Base-by-base conservation (phyloP, 768 basidiomycete species). In the Tulasnella sp. region DNA sequence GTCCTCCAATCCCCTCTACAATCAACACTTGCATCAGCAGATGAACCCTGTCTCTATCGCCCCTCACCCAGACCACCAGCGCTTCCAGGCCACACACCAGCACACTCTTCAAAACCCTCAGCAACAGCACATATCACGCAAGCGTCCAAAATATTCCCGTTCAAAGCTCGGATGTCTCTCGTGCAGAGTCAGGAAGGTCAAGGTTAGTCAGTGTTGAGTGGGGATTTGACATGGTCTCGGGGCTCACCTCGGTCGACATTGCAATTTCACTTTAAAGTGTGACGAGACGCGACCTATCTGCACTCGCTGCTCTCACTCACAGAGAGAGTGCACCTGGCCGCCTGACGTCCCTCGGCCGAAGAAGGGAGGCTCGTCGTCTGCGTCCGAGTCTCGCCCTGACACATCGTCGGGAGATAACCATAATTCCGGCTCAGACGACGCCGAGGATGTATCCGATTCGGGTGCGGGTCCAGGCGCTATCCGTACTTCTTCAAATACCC, bases 151-250 rank as follows among this genome's bases (percentile, higher is more conserved):
- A 76, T 93, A 93, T 66, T 91, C 88, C 63, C 80, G 92, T 65
- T 90, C 87, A 72, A 92, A 94, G 74, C 92, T 91, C 1, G 92
- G 92, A 22, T 97, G 92, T 69, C 73, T 94, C 68, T 92, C 89
- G 44, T 97, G 92, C 78, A 80, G 92, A 66, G 80, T 82, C 63
- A 92, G 93, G 77, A 89, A 94, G 77, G 90, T 97, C 67, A 96
- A 96, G 80, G 88, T 87, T 63, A 55, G 78, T 2, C 54, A 42
- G 42, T 56, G 56, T 19, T 22, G 15, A 34, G 48, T 49, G 43
- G n/a, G n/a, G n/a, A n/a, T n/a, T n/a, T 58, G n/a, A 27, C 21
- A n/a, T 44, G 29, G 19, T 49, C 31, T 2, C 24, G 2, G 11
- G 17, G 21, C n/a, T 30, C 31, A 22, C 31, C n/a, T 52, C 19